A percentile compares a stretch with the other conserved stretches of the same genome.
Conservation (phyloP, 768 basidiomycete species). For the Fomitopsis serialis region DNA sequence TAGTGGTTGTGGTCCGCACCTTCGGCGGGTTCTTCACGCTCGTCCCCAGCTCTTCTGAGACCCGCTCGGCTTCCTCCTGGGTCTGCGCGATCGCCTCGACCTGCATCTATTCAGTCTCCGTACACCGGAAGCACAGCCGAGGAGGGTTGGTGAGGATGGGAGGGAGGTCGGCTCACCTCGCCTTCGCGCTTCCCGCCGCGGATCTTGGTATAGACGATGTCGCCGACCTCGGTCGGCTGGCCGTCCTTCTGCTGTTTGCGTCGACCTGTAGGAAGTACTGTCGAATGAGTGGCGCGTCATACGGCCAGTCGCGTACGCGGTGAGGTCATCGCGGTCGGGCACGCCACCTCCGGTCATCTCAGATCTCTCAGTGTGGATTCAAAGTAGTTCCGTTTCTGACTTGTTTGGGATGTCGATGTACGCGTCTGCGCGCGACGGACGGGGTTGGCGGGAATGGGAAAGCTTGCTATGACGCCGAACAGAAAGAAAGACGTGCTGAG, state of each 20-base stretch:
- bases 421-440: too few species aligned
- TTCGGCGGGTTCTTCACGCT: slow-evolving; percentile 13
- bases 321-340: too few species aligned
- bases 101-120: background rate
- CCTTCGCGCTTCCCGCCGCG: slow-evolving; percentile 13
- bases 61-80: slow-evolving; percentile 3
- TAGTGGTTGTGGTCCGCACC: background rate
- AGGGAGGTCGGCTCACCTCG: background rate
- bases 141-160: background rate
- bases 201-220: slow-evolving; percentile 8
- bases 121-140: background rate
- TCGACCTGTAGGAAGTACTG: too few species aligned
- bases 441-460: too few species aligned
- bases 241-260: slow-evolving; percentile 8
- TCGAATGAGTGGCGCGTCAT: too few species aligned
- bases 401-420: too few species aligned
- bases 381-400: too few species aligned
- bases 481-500: too few species aligned
- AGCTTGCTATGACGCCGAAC: too few species aligned
- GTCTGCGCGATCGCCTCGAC: slow-evolving; percentile 8
- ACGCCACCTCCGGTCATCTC: too few species aligned
- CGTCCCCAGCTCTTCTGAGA: slow-evolving; percentile 6
- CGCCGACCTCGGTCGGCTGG: slow-evolving; percentile 8
- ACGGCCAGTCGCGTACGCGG: too few species aligned
- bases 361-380: too few species aligned